Evolutionary conservation across 192 early-diverging fungal genomes (phyloP).

Genomic region (Coemansia sp.): DNA sequence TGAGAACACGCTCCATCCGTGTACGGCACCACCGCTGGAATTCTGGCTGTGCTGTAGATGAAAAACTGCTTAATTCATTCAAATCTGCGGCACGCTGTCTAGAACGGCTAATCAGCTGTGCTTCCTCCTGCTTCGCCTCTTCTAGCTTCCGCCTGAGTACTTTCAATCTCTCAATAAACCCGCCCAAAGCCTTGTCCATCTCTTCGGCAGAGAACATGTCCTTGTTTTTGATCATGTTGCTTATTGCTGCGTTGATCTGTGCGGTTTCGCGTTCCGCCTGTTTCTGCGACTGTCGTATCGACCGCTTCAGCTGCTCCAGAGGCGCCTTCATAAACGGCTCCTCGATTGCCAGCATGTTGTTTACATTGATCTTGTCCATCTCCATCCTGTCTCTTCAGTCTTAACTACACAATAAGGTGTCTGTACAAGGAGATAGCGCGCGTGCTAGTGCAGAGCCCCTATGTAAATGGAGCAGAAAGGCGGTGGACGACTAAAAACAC

Average conservation of each 20-base stretch:
- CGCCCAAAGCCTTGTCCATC: slow-evolving; percentile 61
- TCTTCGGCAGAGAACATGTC: slow-evolving; percentile 56
- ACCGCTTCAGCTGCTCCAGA: slow-evolving; percentile 78
- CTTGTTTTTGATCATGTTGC: slow-evolving; percentile 31
- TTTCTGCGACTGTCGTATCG: slow-evolving; percentile 71
- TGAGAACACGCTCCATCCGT: slow-evolving; percentile 83
- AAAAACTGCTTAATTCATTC: slow-evolving; percentile 66
- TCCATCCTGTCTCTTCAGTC: background rate
- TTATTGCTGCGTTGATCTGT: slow-evolving; percentile 25
- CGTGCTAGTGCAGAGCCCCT: background rate
- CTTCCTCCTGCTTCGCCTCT: slow-evolving; percentile 79
- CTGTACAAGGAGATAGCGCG: background rate
- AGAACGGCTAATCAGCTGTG: slow-evolving; percentile 65
- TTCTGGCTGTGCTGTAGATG: slow-evolving; percentile 64
- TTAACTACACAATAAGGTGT: too few species aligned
- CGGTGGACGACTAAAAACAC: background rate
- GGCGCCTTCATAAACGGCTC: slow-evolving; percentile 95
- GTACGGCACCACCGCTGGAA: slow-evolving; percentile 84
- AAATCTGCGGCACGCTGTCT: slow-evolving; percentile 77
- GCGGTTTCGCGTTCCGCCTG: slow-evolving; percentile 78
- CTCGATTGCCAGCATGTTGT: slow-evolving; percentile 87
- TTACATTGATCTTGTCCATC: slow-evolving; percentile 73
- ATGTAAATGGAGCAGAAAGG: background rate
- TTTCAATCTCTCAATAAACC: slow-evolving; percentile 63
- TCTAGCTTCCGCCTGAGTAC: slow-evolving; percentile 78